Percentiles rank a stretch among this genome's conserved stretches.
Evolutionary conservation across 805 yeast genomes (phyloP).

Genomic region (Nakazawaea ambrosiae): DNA sequence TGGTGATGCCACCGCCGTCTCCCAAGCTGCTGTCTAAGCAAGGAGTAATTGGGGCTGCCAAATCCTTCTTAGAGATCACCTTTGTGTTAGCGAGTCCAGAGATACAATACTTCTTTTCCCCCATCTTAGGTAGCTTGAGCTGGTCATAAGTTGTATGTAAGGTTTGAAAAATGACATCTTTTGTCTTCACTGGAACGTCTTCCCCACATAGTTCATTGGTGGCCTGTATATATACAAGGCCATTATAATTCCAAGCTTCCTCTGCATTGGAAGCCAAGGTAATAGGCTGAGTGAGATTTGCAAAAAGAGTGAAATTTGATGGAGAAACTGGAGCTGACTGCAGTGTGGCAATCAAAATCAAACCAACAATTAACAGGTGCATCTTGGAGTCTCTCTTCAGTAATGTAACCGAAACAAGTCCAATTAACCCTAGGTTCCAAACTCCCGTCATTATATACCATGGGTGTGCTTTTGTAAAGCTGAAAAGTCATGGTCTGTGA

Average conservation of each 20-base stretch:
- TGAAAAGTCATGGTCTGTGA: no score
- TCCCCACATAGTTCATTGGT: slow-evolving; percentile 8
- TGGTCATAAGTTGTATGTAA: background rate
- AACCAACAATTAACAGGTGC: no score
- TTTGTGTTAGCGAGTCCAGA: slow-evolving; percentile 3
- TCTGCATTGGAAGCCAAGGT: background rate
- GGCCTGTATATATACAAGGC: slow-evolving; percentile 1
- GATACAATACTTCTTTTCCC: slow-evolving; percentile 8
- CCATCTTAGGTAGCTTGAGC: background rate
- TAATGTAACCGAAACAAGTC: no score
- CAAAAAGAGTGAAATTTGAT: no score
- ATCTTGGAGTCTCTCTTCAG: no score
- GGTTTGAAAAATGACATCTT: background rate
- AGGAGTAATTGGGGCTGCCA: slow-evolving; percentile 5
- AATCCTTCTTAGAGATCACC: background rate
- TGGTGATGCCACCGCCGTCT: slow-evolving; percentile 10
- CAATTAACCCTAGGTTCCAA: no score
- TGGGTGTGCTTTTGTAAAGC: no score
- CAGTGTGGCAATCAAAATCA: no score
- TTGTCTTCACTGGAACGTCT: background rate
- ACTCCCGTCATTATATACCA: no score
- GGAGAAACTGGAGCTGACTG: no score
- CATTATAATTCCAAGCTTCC: background rate
- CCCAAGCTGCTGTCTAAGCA: slow-evolving; percentile 9
- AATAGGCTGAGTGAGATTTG: no score